A percentile compares a stretch with the other conserved stretches of the same genome.
phyloP scores from a whole-genome alignment of 495 filamentous ascomycete genomes.

The Daldinia decipiens region DNA sequence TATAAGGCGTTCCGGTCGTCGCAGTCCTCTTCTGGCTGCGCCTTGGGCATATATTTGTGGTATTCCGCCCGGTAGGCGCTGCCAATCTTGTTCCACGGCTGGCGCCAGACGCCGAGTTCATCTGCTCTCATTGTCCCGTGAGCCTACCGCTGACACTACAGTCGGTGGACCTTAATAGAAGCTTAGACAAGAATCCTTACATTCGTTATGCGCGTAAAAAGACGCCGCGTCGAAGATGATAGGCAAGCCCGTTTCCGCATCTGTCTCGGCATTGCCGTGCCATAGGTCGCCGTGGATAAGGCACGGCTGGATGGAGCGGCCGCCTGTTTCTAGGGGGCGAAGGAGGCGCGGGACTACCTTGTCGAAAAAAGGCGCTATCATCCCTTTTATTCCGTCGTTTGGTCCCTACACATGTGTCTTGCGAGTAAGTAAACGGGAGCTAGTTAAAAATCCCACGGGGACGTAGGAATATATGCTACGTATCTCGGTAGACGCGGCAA shows the following conservation, averaged over 20 bases:
- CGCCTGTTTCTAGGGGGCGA: conserved; percentile 54
- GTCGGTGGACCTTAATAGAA: background rate
- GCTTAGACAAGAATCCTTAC: conserved; percentile 47
- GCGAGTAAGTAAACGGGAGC: conserved; percentile 3
- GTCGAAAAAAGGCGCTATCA: conserved; percentile 41
- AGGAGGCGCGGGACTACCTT: conserved; percentile 56
- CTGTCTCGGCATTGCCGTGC: conserved; percentile 56
- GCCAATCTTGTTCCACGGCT: conserved; percentile 37
- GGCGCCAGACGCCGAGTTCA: conserved; percentile 40
- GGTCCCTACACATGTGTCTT: conserved; percentile 14
- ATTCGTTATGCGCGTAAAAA: conserved; percentile 63
- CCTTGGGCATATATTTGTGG: conserved; percentile 31
- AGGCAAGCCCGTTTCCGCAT: conserved; percentile 46
- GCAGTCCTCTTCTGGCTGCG: conserved; percentile 45
- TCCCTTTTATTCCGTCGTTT: conserved; percentile 25
- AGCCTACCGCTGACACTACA: background rate
- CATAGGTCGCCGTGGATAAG: conserved; percentile 63
- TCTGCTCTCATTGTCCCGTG: conserved; percentile 15
- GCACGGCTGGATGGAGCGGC: conserved; percentile 52
- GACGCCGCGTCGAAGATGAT: conserved; percentile 58
- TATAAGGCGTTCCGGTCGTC: conserved; percentile 49
- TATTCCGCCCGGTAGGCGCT: conserved; percentile 34
- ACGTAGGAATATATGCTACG: background rate
- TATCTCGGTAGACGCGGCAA: background rate
- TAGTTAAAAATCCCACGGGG: background rate